These are phyloP conservation scores for Hypoxylon lienhwacheense DNA, from an alignment of 495 filamentous ascomycete species.

Conservation along the genomic window DNA sequence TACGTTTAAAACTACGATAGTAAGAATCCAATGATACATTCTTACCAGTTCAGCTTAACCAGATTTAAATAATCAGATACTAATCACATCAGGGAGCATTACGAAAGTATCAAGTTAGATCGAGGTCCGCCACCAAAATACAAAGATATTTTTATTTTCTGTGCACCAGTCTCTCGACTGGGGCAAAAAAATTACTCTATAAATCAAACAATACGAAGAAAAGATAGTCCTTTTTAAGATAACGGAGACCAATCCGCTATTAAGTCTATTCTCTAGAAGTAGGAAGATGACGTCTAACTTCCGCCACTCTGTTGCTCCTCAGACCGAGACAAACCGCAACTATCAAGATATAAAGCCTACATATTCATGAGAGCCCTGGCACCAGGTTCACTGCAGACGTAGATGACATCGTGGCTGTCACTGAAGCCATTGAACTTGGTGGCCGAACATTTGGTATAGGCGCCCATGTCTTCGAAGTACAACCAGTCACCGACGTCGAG, in stretches of 20 bases:
- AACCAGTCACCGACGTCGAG: constrained; percentile 95
- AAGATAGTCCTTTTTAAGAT: constrained; percentile 16
- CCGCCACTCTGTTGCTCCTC: not conserved
- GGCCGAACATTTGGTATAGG: constrained; percentile 95
- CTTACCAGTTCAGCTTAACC: too few species aligned
- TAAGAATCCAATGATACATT: too few species aligned
- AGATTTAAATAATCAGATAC: too few species aligned
- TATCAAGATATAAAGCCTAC: constrained; percentile 11
- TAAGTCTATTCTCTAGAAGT: constrained; percentile 26
- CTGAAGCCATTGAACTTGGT: constrained; percentile 99
- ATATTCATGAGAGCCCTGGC: constrained; percentile 70
- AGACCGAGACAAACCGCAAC: not conserved
- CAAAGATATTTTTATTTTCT: constrained; percentile 21
- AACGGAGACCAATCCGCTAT: constrained; percentile 1
- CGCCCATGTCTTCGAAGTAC: constrained; percentile 98
- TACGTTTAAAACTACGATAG: too few species aligned
- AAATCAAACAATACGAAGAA: constrained; percentile 15
- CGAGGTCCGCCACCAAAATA: not conserved
- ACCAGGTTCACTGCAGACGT: constrained; percentile 89
- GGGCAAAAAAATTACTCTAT: constrained; percentile 19
- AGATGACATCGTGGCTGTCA: constrained; percentile 88
- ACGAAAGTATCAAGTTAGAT: not conserved
- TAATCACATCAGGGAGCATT: not conserved
- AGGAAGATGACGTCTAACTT: constrained; percentile 1
- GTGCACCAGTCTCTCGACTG: constrained; percentile 3